Conservation (phyloP, 2,329 filamentous ascomycete species). For the Magnaporthales sp. region DNA sequence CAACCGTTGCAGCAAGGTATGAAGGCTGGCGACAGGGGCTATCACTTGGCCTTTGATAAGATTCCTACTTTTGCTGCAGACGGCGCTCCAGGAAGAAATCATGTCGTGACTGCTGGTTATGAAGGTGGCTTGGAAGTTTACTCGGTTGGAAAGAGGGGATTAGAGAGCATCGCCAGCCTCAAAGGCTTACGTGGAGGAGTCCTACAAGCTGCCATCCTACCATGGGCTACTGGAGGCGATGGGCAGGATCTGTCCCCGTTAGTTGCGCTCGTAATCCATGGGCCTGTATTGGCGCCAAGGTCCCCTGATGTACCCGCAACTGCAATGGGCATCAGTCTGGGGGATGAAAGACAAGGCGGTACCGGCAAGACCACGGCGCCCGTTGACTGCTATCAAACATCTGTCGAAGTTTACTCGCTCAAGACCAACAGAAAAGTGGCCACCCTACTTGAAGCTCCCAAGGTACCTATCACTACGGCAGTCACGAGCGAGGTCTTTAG, state of each 20-base stretch:
- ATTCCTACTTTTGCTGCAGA: slow-evolving; percentile 38
- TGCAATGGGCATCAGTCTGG: no score
- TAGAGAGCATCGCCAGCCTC: slow-evolving; percentile 61
- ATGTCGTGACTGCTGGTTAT: slow-evolving; percentile 67
- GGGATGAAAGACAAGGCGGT: neutral
- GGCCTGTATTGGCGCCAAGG: slow-evolving; percentile 49
- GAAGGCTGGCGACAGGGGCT: slow-evolving; percentile 59
- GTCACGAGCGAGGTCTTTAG: slow-evolving; percentile 56
- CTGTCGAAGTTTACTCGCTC: slow-evolving; percentile 82
- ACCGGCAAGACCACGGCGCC: slow-evolving; percentile 21
- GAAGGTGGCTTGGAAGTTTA: slow-evolving; percentile 75
- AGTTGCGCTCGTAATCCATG: slow-evolving; percentile 72
- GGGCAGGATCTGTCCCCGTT: slow-evolving; percentile 54
- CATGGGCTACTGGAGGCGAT: slow-evolving; percentile 52
- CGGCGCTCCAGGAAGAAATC: slow-evolving; percentile 38
- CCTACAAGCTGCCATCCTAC: slow-evolving; percentile 72
- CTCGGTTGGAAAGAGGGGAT: slow-evolving; percentile 60
- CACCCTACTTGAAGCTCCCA: slow-evolving; percentile 63
- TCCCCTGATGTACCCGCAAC: slow-evolving; percentile 21
- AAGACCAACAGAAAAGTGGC: slow-evolving; percentile 63
- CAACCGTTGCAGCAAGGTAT: slow-evolving; percentile 39
- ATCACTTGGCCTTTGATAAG: slow-evolving; percentile 74
- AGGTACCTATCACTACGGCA: slow-evolving; percentile 49
- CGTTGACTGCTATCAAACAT: slow-evolving; percentile 68
- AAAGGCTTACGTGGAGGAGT: slow-evolving; percentile 74